A percentile compares a stretch with the other conserved stretches of the same genome.
Evolutionary conservation across 352 stramenopile genomes (phyloP).

Genomic region (Thraustotheca clavata): DNA sequence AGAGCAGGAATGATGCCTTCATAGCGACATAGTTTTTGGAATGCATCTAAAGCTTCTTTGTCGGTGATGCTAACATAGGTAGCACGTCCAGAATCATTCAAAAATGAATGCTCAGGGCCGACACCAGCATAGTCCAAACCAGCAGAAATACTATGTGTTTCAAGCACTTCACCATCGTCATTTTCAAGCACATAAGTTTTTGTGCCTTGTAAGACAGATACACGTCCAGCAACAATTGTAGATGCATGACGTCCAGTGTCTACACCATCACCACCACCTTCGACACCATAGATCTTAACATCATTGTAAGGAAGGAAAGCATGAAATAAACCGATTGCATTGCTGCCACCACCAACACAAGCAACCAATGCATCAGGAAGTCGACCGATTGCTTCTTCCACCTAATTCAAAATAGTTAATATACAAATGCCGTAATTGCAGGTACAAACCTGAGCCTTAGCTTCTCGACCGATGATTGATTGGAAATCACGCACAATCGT

Average conservation of each 20-base stretch:
- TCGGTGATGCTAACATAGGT: constrained; percentile 96
- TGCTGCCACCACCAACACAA: constrained; percentile 96
- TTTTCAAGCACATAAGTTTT: constrained; percentile 98
- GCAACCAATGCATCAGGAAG: constrained; percentile 95
- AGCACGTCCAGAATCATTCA: constrained; percentile 94
- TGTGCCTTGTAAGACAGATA: constrained; percentile 95
- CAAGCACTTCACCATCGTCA: constrained; percentile 89
- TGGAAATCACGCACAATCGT: constrained; percentile 99
- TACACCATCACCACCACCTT: constrained; percentile 92
- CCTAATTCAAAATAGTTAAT: constrained; percentile 31
- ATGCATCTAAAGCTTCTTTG: constrained; percentile 93
- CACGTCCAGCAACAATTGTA: constrained; percentile 89
- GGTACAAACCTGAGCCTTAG: constrained; percentile 73
- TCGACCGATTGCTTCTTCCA: constrained; percentile 91
- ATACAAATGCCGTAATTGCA: not conserved
- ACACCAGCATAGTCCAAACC: constrained; percentile 98
- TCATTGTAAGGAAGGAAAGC: constrained; percentile 91
- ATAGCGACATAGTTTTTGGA: constrained; percentile 91
- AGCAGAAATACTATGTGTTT: constrained; percentile 94
- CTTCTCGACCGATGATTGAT: constrained; percentile 92
- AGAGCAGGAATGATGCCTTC: constrained; percentile 98
- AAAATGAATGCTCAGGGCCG: constrained; percentile 94
- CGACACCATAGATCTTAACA: constrained; percentile 93
- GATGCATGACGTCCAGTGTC: constrained; percentile 89
- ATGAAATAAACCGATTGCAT: constrained; percentile 99